phyloP scores from a whole-genome alignment of 768 basidiomycete species.

The Xerocomus spinulosus region DNA sequence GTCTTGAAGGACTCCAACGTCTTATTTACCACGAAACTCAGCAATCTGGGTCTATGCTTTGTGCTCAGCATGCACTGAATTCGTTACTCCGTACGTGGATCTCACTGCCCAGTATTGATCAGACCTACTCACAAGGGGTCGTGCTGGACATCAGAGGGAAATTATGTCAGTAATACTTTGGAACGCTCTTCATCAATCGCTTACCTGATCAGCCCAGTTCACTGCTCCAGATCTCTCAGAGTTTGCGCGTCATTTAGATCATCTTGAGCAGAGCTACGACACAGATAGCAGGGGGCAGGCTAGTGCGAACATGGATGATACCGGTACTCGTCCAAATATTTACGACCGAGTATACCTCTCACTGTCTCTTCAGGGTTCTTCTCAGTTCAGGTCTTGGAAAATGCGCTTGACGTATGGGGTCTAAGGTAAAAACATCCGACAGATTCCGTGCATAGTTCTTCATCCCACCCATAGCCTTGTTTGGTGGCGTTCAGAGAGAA shows the following conservation, averaged over 20 bases:
- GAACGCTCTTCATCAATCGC: not conserved
- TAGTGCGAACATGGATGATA: conserved; percentile 89
- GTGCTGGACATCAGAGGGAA: conserved; percentile 35
- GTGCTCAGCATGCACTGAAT: conserved; percentile 85
- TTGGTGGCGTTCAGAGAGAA: conserved; percentile 79
- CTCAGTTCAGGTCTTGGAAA: conserved; percentile 84
- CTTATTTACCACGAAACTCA: conserved; percentile 79
- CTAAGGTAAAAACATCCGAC: conserved; percentile 49
- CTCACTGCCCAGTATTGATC: conserved; percentile 33
- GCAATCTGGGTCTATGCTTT: conserved; percentile 74
- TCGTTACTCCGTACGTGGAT: conserved; percentile 62
- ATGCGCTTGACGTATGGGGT: conserved; percentile 81
- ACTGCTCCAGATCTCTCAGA: conserved; percentile 73
- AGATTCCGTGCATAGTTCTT: not conserved
- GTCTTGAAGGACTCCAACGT: conserved; percentile 48
- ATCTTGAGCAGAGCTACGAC: conserved; percentile 58
- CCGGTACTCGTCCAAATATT: conserved; percentile 42
- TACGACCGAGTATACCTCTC: not conserved
- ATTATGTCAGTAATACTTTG: conserved; percentile 39
- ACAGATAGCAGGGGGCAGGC: conserved; percentile 38
- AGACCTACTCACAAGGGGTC: conserved; percentile 29
- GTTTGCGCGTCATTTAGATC: conserved; percentile 66
- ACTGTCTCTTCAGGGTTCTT: conserved; percentile 63
- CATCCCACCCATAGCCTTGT: conserved; percentile 45
- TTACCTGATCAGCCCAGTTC: conserved; percentile 46